A percentile compares a stretch with the other conserved stretches of the same genome.
These are phyloP conservation scores for Huntiella moniliformis DNA, from an alignment of 2,329 filamentous ascomycete species.

Conservation along the genomic window DNA sequence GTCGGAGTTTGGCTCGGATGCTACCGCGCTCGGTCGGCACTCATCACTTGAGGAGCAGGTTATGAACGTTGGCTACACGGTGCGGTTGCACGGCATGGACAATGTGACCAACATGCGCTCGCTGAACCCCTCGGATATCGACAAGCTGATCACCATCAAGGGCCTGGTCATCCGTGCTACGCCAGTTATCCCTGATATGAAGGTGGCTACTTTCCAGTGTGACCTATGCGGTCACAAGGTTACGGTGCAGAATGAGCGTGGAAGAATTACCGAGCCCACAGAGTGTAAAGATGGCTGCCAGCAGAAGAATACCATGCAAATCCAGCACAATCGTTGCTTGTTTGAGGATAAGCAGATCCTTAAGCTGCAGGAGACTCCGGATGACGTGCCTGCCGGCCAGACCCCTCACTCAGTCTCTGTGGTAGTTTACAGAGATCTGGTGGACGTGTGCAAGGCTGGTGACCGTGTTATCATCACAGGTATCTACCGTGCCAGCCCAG, in stretches of 20 bases:
- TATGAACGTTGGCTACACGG: constrained; percentile 61
- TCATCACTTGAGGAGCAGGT: constrained; percentile 62
- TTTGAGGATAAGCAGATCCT: constrained; percentile 98
- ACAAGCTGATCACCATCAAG: constrained; percentile 87
- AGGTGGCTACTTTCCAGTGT: constrained; percentile 94
- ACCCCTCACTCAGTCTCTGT: constrained; percentile 94
- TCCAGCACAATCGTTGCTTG: constrained; percentile 83
- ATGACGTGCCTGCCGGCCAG: constrained; percentile 84
- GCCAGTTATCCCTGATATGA: constrained; percentile 97
- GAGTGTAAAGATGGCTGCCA: constrained; percentile 73
- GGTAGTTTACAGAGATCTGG: constrained; percentile 89
- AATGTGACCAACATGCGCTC: constrained; percentile 80
- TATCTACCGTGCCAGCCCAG: constrained; percentile 87
- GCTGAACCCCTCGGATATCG: constrained; percentile 89
- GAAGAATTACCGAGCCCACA: constrained; percentile 89
- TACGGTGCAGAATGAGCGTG: constrained; percentile 79
- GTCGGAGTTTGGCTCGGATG: constrained; percentile 26
- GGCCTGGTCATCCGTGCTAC: constrained; percentile 91
- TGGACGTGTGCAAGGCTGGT: constrained; percentile 95
- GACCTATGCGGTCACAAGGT: constrained; percentile 82
- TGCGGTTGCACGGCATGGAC: constrained; percentile 77
- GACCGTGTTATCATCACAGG: constrained; percentile 90
- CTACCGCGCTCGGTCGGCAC: constrained; percentile 19
- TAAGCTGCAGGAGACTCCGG: constrained; percentile 93
- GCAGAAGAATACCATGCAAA: constrained; percentile 90